Evolutionary conservation across 2,329 filamentous ascomycete species (phyloP), one percentile per base, ranked within the genome.

Genomic region (Falciphora oryzae): DNA sequence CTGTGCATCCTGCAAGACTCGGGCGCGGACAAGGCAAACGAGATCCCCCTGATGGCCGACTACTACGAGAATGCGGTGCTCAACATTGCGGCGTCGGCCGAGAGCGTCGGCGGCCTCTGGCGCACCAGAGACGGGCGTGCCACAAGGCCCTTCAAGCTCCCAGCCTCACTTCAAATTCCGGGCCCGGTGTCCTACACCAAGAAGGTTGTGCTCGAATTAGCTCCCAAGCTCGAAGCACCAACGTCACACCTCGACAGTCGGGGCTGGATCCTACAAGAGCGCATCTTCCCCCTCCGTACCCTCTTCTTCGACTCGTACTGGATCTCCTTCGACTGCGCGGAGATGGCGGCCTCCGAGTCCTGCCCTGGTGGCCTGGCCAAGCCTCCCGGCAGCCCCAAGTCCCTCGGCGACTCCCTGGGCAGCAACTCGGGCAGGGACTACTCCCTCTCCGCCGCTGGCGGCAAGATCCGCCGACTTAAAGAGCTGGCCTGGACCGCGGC

Each of bases 161-260:
- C 38, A 4, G 16, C 2, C 38, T 18, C 38, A 4, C 14, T 44
- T 18, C 38, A 44, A 18, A 6, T 18, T 16, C 38, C 38, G 5
- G 38, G 38, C 38, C 38, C 16, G 13, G 38, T 16, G 38, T 18
- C 38, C 38, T 18, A 44, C 38, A 18, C 38, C 38, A 18, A 44
- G 38, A 44, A 44, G 4, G 14, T 44, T 11, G 16, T 44, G 2
- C 38, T 44, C 38, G 38, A 44, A 1, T 16, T 44, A 18, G 38
- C 38, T 18, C 38, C 38, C 38, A 18, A 3, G 14, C 38, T 44
- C 14, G 14, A 16, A 44, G 38, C 38, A 18, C 38, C 38, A 2
- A 13, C 38, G 16, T 44, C 38, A 18, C 38, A 44, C 14, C 76
- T 57, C 56, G 27, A 57, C 56, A 13, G 56, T 6, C 63, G 64